phyloP scores from a whole-genome alignment of 306 rosid genomes.

The Sicyos baderoa region DNA sequence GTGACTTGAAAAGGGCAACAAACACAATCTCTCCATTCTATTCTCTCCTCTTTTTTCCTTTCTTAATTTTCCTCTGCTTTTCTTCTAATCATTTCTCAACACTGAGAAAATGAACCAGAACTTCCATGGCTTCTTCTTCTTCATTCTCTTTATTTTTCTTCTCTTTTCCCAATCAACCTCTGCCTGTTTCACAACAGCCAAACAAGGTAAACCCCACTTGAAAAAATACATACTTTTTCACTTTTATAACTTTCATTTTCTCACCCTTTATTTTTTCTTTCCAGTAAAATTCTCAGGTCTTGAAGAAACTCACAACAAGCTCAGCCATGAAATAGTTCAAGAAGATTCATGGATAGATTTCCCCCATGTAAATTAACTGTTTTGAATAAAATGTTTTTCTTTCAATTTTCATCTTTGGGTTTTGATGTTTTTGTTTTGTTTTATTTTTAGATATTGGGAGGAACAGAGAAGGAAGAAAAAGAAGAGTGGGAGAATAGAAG shows the following conservation, averaged over 20 bases:
- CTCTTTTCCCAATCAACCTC: constrained; percentile 29
- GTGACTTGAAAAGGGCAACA: constrained; percentile 15
- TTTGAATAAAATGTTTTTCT: background rate
- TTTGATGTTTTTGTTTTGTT: background rate
- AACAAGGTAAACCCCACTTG: constrained; percentile 30
- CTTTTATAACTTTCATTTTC: background rate
- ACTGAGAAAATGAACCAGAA: constrained; percentile 31
- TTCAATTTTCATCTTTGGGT: background rate
- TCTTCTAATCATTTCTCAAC: background rate
- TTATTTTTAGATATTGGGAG: constrained; percentile 32
- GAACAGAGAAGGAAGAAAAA: constrained; percentile 29
- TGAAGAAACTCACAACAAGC: background rate
- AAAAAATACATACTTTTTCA: background rate
- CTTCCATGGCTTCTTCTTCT: constrained; percentile 8
- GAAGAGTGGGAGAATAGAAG: constrained; percentile 44
- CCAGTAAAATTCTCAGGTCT: constrained; percentile 13
- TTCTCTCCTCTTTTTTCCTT: background rate
- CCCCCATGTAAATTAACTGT: background rate
- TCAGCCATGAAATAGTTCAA: background rate
- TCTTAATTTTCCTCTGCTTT: background rate
- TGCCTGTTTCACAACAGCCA: constrained; percentile 26
- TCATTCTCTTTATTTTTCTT: constrained; percentile 32
- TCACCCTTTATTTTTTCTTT: background rate
- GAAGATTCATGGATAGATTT: constrained; percentile 7
- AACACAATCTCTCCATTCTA: background rate